Evolutionary conservation across 1,284 basidiomycete genomes (phyloP).

Genomic region (Chalciporus sp.): DNA sequence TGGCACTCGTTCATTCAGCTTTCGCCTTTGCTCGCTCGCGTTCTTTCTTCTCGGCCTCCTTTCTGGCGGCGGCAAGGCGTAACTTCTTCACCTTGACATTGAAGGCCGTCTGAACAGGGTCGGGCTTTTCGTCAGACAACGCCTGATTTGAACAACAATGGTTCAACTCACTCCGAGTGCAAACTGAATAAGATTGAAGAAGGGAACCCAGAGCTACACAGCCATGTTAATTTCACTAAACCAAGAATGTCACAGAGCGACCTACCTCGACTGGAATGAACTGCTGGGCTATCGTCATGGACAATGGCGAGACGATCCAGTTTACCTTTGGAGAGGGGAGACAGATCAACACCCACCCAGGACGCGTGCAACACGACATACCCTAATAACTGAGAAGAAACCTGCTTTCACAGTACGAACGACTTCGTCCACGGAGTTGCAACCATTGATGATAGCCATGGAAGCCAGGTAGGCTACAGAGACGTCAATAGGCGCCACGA

Average conservation of each 20-base stretch:
- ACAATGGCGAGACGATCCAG: slow-evolving; percentile 35
- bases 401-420: slow-evolving; percentile 72
- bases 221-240: slow-evolving; percentile 9
- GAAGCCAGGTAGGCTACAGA: slow-evolving; percentile 63
- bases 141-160: background rate
- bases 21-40: slow-evolving; percentile 32
- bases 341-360: slow-evolving; percentile 1
- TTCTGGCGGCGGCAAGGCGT: slow-evolving; percentile 55
- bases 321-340: slow-evolving; percentile 26
- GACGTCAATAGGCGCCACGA: slow-evolving; percentile 22
- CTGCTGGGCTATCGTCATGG: slow-evolving; percentile 36
- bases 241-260: background rate
- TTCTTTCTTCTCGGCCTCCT: slow-evolving; percentile 39
- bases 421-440: slow-evolving; percentile 66
- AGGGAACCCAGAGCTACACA: slow-evolving; percentile 35
- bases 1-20: slow-evolving; percentile 12
- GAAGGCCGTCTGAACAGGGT: slow-evolving; percentile 62
- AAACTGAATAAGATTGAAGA: slow-evolving; percentile 35
- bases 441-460: slow-evolving; percentile 87
- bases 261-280: slow-evolving; percentile 37
- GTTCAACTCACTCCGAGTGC: slow-evolving; percentile 28
- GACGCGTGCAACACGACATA: slow-evolving; percentile 34
- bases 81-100: slow-evolving; percentile 69
- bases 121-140: background rate
- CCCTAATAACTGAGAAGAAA: slow-evolving; percentile 76